These are phyloP conservation scores for Corrigiola litoralis DNA, from an alignment of 179 eudicot species.

Conservation along the genomic window DNA sequence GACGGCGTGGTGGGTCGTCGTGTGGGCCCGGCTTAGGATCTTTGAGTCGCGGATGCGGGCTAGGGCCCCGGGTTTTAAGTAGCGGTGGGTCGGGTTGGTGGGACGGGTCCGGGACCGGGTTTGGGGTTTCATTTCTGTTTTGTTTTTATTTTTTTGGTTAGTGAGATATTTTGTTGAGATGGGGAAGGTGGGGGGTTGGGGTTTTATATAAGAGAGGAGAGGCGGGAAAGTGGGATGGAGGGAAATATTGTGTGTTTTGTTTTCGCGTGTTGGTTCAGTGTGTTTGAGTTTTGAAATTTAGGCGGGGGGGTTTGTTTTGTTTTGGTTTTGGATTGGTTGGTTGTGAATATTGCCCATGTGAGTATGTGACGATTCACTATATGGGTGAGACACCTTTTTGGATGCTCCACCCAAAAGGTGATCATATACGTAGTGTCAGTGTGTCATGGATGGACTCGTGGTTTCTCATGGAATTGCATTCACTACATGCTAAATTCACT, in stretches of 20 bases:
- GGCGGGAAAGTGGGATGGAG: neutral
- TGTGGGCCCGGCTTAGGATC: constrained; percentile 23
- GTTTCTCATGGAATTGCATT: no score
- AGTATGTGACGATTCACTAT: no score
- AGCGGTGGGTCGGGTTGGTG: constrained; percentile 5
- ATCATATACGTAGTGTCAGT: no score
- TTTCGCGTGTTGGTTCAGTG: neutral
- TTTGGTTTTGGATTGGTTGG: no score
- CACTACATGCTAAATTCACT: no score
- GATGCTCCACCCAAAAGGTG: no score
- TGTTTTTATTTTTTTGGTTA: neutral
- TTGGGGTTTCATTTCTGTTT: neutral
- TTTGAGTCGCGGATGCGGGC: constrained; percentile 34
- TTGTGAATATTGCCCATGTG: no score
- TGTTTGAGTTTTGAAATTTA: neutral
- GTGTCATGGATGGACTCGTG: no score
- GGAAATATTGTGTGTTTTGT: neutral
- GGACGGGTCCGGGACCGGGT: neutral
- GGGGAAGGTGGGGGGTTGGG: neutral
- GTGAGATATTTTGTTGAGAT: neutral
- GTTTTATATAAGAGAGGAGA: neutral
- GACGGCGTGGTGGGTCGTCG: constrained; percentile 1
- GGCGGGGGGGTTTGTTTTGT: neutral
- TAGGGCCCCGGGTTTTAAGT: constrained; percentile 35
- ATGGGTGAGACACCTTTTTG: no score